Conservation (phyloP, 2,329 filamentous ascomycete species). For the Thielaviopsis ethacetica region DNA sequence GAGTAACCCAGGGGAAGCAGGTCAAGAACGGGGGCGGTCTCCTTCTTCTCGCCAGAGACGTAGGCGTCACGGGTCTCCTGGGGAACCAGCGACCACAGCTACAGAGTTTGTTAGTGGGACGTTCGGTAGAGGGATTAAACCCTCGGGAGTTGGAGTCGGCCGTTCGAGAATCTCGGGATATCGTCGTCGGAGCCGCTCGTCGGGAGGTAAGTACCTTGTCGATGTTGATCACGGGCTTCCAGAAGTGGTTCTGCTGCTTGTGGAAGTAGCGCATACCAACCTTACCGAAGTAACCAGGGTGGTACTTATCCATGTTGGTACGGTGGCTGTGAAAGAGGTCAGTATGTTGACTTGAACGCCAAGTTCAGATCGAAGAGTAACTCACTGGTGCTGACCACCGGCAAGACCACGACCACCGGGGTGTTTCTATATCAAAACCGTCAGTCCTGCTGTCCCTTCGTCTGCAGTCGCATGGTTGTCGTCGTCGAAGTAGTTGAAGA, state of each 20-base stretch:
- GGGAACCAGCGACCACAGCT: conserved; percentile 95
- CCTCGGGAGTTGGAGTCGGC: not conserved
- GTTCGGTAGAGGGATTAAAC: not conserved
- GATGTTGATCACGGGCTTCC: conserved; percentile 97
- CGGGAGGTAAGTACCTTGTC: conserved; percentile 56
- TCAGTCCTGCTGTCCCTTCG: conserved; percentile 4
- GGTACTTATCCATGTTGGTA: conserved; percentile 44
- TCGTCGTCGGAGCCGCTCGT: not conserved
- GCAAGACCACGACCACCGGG: conserved; percentile 73
- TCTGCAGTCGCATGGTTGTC: not conserved
- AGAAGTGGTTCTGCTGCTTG: conserved; percentile 88
- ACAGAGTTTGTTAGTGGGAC: conserved; percentile 17
- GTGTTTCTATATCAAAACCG: conserved; percentile 40
- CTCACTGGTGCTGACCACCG: conserved; percentile 86
- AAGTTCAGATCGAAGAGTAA: not conserved
- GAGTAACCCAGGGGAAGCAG: conserved; percentile 94
- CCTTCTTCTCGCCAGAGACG: conserved; percentile 60
- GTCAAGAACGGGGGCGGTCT: conserved; percentile 95
- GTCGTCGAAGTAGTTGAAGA: not conserved
- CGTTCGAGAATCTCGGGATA: not conserved
- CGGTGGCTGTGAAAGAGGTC: conserved; percentile 10
- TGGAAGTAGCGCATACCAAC: conserved; percentile 95
- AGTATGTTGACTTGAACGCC: not conserved
- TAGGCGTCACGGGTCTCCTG: conserved; percentile 86
- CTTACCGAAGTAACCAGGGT: conserved; percentile 99